A percentile compares a stretch with the other conserved stretches of the same genome.
phyloP scores from a whole-genome alignment of 306 rosid genomes.

The Elaeagnus macrophylla region DNA sequence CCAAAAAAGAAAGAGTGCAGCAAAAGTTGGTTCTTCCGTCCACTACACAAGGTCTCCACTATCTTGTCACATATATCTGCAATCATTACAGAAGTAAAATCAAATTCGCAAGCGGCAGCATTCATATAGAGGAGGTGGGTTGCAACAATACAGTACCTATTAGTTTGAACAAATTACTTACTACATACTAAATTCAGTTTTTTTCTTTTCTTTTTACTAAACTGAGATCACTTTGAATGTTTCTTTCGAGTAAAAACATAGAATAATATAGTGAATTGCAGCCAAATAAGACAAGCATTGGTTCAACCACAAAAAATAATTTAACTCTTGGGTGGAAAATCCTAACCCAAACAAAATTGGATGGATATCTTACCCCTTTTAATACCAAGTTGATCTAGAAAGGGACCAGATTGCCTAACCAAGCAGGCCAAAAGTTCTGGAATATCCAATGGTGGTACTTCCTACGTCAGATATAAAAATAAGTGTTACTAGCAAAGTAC shows the following conservation, averaged over 20 bases:
- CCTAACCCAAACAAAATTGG: conserved; percentile 1
- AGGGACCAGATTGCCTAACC: conserved; percentile 80
- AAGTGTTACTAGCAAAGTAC: conserved; percentile 14
- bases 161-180: too few relatives aligned
- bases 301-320: too few relatives aligned
- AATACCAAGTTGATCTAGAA: conserved; percentile 91
- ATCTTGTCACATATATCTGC: conserved; percentile 88
- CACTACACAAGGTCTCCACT: conserved; percentile 79
- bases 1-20: conserved; percentile 43
- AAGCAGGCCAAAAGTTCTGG: conserved; percentile 89
- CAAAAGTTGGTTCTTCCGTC: conserved; percentile 57
- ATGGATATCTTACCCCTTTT: conserved; percentile 42
- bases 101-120: conserved; percentile 9
- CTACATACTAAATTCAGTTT: too few relatives aligned
- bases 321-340: background rate
- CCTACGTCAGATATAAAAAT: conserved; percentile 38
- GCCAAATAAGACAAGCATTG: too few relatives aligned
- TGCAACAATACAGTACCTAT: background rate
- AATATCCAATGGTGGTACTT: conserved; percentile 77
- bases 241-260: too few relatives aligned
- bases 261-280: too few relatives aligned
- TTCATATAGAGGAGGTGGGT: background rate
- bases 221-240: too few relatives aligned
- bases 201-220: too few relatives aligned
- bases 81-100: conserved; percentile 23